Base-by-base conservation (phyloP, 2,329 filamentous ascomycete genomes). In the Pseudopithomyces chartarum region DNA sequence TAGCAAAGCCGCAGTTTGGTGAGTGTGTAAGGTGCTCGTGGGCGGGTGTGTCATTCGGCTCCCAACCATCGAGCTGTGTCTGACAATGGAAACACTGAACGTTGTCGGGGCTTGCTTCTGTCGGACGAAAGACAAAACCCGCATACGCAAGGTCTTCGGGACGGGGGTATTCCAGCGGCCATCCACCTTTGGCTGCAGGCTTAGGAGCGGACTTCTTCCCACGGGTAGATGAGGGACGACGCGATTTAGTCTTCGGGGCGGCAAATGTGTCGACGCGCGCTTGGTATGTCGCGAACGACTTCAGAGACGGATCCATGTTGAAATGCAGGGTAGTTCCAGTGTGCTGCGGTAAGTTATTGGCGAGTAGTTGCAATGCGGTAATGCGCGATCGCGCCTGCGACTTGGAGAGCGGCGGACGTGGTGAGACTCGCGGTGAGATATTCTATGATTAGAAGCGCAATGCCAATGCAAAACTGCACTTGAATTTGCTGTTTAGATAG, bases 51-150 rank as follows among this genome's bases (percentile, higher is more conserved):
- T 99, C 95, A 20, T 88, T 87, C 38, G 88, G 83, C 68, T 98
- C 94, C 95, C 95, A 99, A 57, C 92, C 93, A 73, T 96, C 92
- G 12, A 99, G 83, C 54, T 88, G 86, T 73, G 91, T 90, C 60
- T 87, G 81, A 78, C 95, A 99, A 36, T 92, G 82, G 76, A 96
- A 98, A 75, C 95, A 99, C 64, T 87, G 85, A 46, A 91, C 91
- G 75, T 98, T 98, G 75, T 99, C 95, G 36, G 88, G 88, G 69
- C 87, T 90, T 45, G 86, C 84, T 50, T 85, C 82, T 13, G 85
- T 86, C 1, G 95, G 94, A 58, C 88, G 85, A 78, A 91, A 98
- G 78, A 89, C 95, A 79, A 99, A 97, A 36, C 95, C 95, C 55
- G 95, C 94, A 70, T 86, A 87, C 4, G 95, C 94, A 67, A 99